Conservation (phyloP, 225 moss, liverwort and hornwort species). For the Physcomitrium patens region DNA sequence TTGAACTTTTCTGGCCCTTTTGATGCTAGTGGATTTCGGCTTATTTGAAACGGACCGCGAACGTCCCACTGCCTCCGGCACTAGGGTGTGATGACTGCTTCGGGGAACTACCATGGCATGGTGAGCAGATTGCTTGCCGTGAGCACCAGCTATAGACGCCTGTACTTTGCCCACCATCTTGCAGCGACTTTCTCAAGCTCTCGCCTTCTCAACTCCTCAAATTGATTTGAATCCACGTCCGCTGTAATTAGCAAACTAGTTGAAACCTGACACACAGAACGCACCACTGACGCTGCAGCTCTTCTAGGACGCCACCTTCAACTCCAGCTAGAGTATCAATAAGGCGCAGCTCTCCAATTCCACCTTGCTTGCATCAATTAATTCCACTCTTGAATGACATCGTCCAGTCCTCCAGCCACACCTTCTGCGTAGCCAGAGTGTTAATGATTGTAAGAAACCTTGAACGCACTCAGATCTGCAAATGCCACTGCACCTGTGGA, state of each 20-base stretch:
- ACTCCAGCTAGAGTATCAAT: no score
- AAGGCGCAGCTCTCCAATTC: background rate
- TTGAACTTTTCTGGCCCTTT: constrained; percentile 41
- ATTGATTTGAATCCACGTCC: no score
- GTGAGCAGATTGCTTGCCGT: constrained; percentile 26
- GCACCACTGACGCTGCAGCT: no score
- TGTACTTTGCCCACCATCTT: constrained; percentile 45
- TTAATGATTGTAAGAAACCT: no score
- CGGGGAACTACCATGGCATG: constrained; percentile 13
- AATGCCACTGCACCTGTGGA: no score
- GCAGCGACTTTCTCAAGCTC: background rate
- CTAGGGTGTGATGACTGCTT: constrained; percentile 35
- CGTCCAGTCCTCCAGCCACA: no score
- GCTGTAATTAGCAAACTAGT: no score
- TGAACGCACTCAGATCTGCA: no score
- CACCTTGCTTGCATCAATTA: background rate
- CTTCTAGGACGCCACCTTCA: no score
- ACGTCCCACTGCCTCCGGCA: constrained; percentile 25
- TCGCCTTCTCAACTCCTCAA: background rate
- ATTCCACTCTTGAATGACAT: no score
- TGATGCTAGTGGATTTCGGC: constrained; percentile 38
- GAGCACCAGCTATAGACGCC: constrained; percentile 17
- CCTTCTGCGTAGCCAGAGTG: no score
- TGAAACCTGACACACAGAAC: no score
- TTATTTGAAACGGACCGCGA: constrained; percentile 34